phyloP scores from a whole-genome alignment of 1,284 basidiomycete genomes.

The Mycena citricolor region DNA sequence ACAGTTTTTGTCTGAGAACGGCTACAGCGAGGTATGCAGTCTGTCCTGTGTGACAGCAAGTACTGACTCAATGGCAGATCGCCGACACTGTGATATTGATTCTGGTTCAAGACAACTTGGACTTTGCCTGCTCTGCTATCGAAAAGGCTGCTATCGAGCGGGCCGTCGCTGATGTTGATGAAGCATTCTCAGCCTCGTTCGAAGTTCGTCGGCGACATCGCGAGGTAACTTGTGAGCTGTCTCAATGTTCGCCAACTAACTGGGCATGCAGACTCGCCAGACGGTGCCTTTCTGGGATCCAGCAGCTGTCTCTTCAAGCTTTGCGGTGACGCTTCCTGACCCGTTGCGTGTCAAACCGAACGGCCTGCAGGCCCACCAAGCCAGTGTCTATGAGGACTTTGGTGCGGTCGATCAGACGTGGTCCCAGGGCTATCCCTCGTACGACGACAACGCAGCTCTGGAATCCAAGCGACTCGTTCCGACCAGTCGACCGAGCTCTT shows the following conservation, averaged over 20 bases:
- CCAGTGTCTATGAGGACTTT: conserved; percentile 96
- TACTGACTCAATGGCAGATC: conserved; percentile 38
- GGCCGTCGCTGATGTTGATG: conserved; percentile 93
- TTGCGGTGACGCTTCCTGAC: conserved; percentile 83
- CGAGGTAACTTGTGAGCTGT: conserved; percentile 52
- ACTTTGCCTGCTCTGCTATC: conserved; percentile 91
- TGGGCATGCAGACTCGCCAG: conserved; percentile 58
- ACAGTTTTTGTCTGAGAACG: conserved; percentile 77
- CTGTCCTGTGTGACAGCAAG: conserved; percentile 4
- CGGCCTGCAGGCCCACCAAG: conserved; percentile 82
- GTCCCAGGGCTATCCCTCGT: conserved; percentile 41
- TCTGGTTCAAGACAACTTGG: conserved; percentile 91
- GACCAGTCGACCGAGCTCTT: conserved; percentile 66
- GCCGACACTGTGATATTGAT: conserved; percentile 74
- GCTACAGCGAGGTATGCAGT: conserved; percentile 74
- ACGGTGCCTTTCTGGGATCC: conserved; percentile 88
- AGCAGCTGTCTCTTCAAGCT: conserved; percentile 69
- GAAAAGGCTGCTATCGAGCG: conserved; percentile 99
- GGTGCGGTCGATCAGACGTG: conserved; percentile 42
- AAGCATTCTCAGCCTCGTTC: conserved; percentile 82
- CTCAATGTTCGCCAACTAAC: too few relatives aligned
- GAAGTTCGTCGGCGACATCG: conserved; percentile 85
- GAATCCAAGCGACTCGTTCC: conserved; percentile 49
- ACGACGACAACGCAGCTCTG: too few relatives aligned
- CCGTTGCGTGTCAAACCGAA: conserved; percentile 83